Evolutionary conservation across 768 basidiomycete species (phyloP).

Genomic region (Auricularia sp.): DNA sequence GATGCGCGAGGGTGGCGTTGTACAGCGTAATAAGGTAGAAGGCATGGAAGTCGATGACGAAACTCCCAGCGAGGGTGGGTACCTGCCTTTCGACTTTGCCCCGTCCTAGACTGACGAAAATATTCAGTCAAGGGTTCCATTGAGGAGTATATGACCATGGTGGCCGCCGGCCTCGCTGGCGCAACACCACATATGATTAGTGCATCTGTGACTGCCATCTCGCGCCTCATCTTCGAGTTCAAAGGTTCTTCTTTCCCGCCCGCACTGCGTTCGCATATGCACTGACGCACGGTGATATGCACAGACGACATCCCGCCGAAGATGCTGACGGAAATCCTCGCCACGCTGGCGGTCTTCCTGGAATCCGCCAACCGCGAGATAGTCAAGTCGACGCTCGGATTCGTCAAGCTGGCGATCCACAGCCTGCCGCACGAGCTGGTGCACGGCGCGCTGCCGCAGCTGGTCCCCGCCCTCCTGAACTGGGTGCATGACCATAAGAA

Average conservation of each 20-base stretch:
- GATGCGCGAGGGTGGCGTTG: constrained; percentile 79
- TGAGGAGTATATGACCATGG: constrained; percentile 93
- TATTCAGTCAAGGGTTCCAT: constrained; percentile 54
- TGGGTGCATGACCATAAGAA: constrained; percentile 99
- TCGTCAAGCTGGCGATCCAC: constrained; percentile 86
- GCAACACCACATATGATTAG: constrained; percentile 97
- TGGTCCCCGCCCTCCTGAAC: constrained; percentile 75
- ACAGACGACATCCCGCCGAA: constrained; percentile 56
- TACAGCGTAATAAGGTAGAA: constrained; percentile 64
- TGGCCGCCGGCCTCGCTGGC: constrained; percentile 88
- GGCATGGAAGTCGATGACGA: constrained; percentile 69
- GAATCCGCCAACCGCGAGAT: constrained; percentile 94
- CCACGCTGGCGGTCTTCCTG: constrained; percentile 82
- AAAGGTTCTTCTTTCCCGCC: constrained; percentile 45
- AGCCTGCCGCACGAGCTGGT: constrained; percentile 64
- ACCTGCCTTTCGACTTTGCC: constrained; percentile 4
- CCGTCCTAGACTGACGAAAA: too few relatives aligned
- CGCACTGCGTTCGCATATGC: neutral
- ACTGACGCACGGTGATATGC: too few relatives aligned
- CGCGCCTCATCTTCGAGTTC: constrained; percentile 91
- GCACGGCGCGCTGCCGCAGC: constrained; percentile 59
- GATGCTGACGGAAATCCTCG: constrained; percentile 76
- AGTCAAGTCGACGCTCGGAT: constrained; percentile 92
- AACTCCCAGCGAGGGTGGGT: constrained; percentile 32
- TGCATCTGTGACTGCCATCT: constrained; percentile 89